phyloP scores from a whole-genome alignment of 2,329 filamentous ascomycete species.

The Phaeosphaeria sp. region DNA sequence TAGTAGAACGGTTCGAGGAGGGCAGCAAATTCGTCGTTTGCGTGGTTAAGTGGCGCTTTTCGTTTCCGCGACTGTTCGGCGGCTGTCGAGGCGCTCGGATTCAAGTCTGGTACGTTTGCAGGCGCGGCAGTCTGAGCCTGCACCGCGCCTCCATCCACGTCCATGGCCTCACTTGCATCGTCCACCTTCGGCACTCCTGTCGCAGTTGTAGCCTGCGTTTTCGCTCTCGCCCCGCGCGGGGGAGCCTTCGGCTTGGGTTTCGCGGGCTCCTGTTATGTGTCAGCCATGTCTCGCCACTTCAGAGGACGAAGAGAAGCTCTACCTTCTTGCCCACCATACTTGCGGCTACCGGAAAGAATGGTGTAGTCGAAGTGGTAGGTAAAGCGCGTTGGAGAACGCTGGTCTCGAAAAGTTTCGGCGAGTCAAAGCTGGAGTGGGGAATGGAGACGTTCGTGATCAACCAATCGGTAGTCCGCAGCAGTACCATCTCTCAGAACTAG shows the following conservation, averaged over 20 bases:
- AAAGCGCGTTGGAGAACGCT: slow-evolving; percentile 14
- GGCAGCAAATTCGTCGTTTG: slow-evolving; percentile 64
- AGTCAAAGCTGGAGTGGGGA: slow-evolving; percentile 28
- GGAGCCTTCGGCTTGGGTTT: slow-evolving; percentile 36
- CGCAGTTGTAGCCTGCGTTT: slow-evolving; percentile 21
- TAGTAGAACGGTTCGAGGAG: slow-evolving; percentile 74
- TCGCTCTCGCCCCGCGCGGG: slow-evolving; percentile 40
- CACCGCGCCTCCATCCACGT: slow-evolving; percentile 12
- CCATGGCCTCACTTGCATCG: slow-evolving; percentile 13
- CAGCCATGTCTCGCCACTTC: slow-evolving; percentile 4
- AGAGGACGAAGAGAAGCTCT: neutral
- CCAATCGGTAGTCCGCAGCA: slow-evolving; percentile 42
- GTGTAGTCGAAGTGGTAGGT: slow-evolving; percentile 13
- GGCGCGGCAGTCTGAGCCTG: slow-evolving; percentile 10
- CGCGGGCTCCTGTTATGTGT: slow-evolving; percentile 31
- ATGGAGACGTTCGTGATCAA: neutral
- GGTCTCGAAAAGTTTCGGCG: slow-evolving; percentile 37
- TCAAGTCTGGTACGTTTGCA: slow-evolving; percentile 19
- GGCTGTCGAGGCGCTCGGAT: slow-evolving; percentile 25
- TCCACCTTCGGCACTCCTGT: slow-evolving; percentile 15
- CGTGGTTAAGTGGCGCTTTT: slow-evolving; percentile 35
- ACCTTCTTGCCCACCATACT: slow-evolving; percentile 44
- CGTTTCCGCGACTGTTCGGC: slow-evolving; percentile 37
- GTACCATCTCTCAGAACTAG: slow-evolving; percentile 1
- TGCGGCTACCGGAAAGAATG: slow-evolving; percentile 19